Conservation (phyloP, 192 early-diverging fungal species). For the Gaertneriomyces sp. region DNA sequence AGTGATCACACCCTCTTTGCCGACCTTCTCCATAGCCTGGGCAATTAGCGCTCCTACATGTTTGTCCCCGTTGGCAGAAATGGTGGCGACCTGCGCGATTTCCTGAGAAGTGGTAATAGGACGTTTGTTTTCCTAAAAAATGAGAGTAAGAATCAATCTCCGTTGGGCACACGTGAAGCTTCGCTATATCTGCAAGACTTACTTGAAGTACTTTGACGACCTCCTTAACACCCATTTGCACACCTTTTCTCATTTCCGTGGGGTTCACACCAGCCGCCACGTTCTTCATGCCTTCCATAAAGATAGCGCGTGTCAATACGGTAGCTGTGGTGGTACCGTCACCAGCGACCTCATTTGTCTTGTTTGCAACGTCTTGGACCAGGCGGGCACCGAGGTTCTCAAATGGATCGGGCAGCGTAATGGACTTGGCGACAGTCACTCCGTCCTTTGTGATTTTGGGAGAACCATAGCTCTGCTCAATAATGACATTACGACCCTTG, state of each 20-base stretch:
- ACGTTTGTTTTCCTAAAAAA: conserved; percentile 68
- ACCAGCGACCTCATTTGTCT: conserved; percentile 99
- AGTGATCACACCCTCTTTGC: conserved; percentile 99
- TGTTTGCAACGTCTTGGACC: conserved; percentile 99
- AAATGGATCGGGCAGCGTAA: conserved; percentile 95
- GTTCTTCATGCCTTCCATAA: conserved; percentile 98
- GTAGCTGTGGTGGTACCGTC: conserved; percentile 99
- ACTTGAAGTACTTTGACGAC: conserved; percentile 83
- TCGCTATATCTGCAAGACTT: no score
- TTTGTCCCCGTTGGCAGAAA: conserved; percentile 99
- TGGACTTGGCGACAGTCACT: conserved; percentile 98
- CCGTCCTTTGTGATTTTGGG: conserved; percentile 99
- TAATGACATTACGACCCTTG: conserved; percentile 98
- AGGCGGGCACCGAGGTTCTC: conserved; percentile 98
- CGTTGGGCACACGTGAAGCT: no score
- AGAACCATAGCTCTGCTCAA: conserved; percentile 93
- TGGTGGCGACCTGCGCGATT: conserved; percentile 98
- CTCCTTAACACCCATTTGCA: conserved; percentile 87
- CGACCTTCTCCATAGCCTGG: conserved; percentile 99
- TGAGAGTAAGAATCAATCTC: no score
- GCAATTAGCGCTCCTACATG: conserved; percentile 96
- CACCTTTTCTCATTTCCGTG: conserved; percentile 92
- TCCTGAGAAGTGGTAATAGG: conserved; percentile 93
- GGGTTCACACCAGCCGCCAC: conserved; percentile 99
- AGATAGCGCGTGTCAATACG: conserved; percentile 96